These are phyloP conservation scores for Calonectria naviculata DNA, from an alignment of 2,329 filamentous ascomycete species.

Conservation along the genomic window DNA sequence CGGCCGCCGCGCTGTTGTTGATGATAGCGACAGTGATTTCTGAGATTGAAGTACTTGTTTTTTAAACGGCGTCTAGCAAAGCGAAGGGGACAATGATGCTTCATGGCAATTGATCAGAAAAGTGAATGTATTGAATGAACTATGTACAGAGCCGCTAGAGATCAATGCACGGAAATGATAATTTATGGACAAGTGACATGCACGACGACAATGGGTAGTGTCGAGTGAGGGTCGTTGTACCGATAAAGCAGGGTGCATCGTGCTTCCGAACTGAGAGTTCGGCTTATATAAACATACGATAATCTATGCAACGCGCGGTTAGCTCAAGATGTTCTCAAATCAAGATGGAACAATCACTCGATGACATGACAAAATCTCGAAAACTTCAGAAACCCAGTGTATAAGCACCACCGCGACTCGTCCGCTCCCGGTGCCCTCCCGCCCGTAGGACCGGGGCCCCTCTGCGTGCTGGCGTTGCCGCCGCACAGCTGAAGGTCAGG, in stretches of 20 bases:
- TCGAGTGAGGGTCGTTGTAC: not conserved
- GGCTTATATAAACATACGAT: not conserved
- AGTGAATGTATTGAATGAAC: conserved; percentile 24
- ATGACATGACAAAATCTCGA: conserved; percentile 39
- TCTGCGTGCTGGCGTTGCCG: conserved; percentile 44
- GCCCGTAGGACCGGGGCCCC: conserved; percentile 28
- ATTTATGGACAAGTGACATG: not conserved
- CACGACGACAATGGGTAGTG: conserved; percentile 1
- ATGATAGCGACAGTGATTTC: conserved; percentile 46
- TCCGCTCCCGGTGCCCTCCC: conserved; percentile 43
- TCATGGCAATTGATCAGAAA: not conserved
- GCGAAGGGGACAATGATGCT: not conserved
- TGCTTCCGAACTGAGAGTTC: not conserved
- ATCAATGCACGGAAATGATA: not conserved
- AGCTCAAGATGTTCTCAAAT: conserved; percentile 17
- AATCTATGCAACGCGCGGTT: conserved; percentile 28
- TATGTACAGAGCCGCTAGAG: conserved; percentile 21
- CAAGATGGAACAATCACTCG: conserved; percentile 4
- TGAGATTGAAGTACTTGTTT: conserved; percentile 18
- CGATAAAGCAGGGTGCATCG: no score
- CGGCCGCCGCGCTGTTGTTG: conserved; percentile 41
- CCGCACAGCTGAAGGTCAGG: conserved; percentile 44
- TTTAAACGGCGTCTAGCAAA: not conserved
- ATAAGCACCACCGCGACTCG: conserved; percentile 57
- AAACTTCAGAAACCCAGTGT: conserved; percentile 57